Percentiles rank a stretch among this genome's conserved stretches.
These are phyloP conservation scores for Fusarium sp. DNA, from an alignment of 2,329 filamentous ascomycete species.

Conservation along the genomic window DNA sequence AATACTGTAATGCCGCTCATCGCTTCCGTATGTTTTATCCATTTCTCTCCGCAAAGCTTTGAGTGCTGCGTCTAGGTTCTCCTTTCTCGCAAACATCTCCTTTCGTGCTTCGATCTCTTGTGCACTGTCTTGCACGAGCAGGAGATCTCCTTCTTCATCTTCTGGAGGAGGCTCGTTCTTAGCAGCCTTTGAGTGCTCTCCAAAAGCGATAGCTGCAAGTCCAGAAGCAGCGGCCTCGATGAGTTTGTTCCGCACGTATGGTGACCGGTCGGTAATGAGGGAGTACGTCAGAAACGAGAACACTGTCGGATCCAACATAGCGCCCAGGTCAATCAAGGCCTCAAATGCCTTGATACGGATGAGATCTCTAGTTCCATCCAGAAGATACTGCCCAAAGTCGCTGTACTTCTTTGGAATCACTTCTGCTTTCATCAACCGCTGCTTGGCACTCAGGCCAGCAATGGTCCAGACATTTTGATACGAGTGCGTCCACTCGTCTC, in stretches of 20 bases:
- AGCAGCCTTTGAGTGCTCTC: constrained; percentile 65
- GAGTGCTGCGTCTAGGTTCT: constrained; percentile 71
- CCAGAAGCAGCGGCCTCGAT: constrained; percentile 71
- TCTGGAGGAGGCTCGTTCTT: constrained; percentile 56
- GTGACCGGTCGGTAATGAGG: constrained; percentile 73
- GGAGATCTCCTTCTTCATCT: constrained; percentile 54
- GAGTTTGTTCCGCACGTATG: constrained; percentile 71
- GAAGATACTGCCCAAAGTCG: constrained; percentile 73
- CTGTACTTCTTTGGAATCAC: constrained; percentile 67
- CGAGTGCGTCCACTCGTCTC: constrained; percentile 77
- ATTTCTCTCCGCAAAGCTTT: constrained; percentile 60
- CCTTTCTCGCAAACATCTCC: constrained; percentile 74
- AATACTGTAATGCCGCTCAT: constrained; percentile 57
- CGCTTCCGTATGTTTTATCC: constrained; percentile 57
- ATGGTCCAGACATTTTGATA: constrained; percentile 77
- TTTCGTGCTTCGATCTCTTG: constrained; percentile 69
- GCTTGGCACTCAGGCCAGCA: constrained; percentile 72
- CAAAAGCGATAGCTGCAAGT: constrained; percentile 73
- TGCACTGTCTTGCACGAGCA: constrained; percentile 60
- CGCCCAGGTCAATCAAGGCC: constrained; percentile 73
- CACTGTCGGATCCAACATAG: constrained; percentile 67
- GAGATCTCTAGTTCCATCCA: constrained; percentile 72
- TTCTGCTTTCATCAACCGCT: constrained; percentile 73
- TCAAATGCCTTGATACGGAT: constrained; percentile 77
- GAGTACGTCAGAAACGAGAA: constrained; percentile 69